Base-by-base conservation (phyloP, 257 asterid species). In the Ilex aquifolium region DNA sequence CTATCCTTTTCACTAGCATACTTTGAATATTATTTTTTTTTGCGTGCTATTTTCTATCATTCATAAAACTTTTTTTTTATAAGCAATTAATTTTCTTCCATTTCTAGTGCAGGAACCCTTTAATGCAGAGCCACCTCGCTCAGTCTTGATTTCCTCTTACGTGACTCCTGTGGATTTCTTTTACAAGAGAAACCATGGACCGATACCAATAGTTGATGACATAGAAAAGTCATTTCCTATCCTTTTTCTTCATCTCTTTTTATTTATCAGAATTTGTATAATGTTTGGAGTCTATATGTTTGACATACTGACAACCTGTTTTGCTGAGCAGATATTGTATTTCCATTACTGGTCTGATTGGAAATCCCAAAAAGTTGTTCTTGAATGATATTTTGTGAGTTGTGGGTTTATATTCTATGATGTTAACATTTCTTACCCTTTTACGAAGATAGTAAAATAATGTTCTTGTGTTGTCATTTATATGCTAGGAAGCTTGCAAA, bases 121-220 rank as follows among this genome's bases (percentile, higher is more conserved):
- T 75, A 92, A 89, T 77, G 98, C 98, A 0, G 97, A 88, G 80
- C 98, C 98, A 5, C 87, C 72, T 9, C 95, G 95, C 53, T 51
- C 76, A 2, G 85, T 73, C 73, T 80, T 92, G 59, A 78, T 92
- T 65, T 74, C 87, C 13, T 82, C 96, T 44, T 90, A 92, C 65
- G 75, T 92, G 29, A 92, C 97, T 40, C 92, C 96, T 5, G 94
- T 82, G 51, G 95, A 89, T 14, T 80, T 83, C 77, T 92, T 89
- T 72, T 92, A 87, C 65, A 92, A 92, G 88, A 81, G 99, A 83
- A 93, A 90, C 75, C 99, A 93, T 59, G 99, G 99, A 57, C 99
- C 99, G 6, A 85, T 92, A 68, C 97, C 99, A 17, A 40, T 87
- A 7, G 91, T 92, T 16, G 90, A 87, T 49, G 95, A 87, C 67